Evolutionary conservation across 2,329 filamentous ascomycete genomes (phyloP).

Genomic region (Hypocreales sp.): DNA sequence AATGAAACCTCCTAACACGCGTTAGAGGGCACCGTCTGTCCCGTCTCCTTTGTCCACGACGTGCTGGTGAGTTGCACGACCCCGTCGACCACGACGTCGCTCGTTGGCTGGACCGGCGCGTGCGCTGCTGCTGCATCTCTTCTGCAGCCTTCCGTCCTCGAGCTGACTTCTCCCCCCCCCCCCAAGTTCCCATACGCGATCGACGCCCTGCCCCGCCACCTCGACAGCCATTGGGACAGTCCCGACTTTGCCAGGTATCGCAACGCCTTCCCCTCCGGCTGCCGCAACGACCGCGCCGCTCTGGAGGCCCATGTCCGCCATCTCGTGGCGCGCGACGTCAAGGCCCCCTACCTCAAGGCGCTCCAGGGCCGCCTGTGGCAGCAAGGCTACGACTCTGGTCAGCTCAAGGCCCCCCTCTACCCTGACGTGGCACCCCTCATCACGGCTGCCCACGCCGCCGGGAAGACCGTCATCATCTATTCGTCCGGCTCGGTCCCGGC

Average conservation of each 20-base stretch:
- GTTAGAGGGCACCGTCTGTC: constrained; percentile 72
- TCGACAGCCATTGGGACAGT: constrained; percentile 52
- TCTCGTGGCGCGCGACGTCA: constrained; percentile 57
- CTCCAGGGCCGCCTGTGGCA: constrained; percentile 71
- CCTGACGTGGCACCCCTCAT: constrained; percentile 55
- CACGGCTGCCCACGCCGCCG: constrained; percentile 37
- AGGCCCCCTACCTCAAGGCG: constrained; percentile 61
- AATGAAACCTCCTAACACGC: too few relatives aligned
- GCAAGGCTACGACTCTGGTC: constrained; percentile 53
- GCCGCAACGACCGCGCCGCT: constrained; percentile 38
- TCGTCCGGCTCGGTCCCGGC: constrained; percentile 68
- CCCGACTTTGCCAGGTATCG: constrained; percentile 51
- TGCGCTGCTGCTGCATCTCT: constrained; percentile 4
- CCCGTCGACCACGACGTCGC: too few relatives aligned
- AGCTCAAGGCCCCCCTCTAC: constrained; percentile 59
- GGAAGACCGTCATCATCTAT: constrained; percentile 56
- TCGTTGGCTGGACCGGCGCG: too few relatives aligned
- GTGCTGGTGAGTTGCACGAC: constrained; percentile 57
- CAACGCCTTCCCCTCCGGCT: constrained; percentile 53
- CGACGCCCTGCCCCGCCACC: constrained; percentile 44
- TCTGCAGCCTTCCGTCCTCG: too few relatives aligned
- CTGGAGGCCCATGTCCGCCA: constrained; percentile 54
- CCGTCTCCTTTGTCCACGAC: constrained; percentile 74
- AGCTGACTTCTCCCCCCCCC: too few relatives aligned
- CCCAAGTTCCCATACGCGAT: constrained; percentile 78